These are phyloP conservation scores for Camellia oleifera DNA, from an alignment of 179 eudicot species.

Conservation along the genomic window DNA sequence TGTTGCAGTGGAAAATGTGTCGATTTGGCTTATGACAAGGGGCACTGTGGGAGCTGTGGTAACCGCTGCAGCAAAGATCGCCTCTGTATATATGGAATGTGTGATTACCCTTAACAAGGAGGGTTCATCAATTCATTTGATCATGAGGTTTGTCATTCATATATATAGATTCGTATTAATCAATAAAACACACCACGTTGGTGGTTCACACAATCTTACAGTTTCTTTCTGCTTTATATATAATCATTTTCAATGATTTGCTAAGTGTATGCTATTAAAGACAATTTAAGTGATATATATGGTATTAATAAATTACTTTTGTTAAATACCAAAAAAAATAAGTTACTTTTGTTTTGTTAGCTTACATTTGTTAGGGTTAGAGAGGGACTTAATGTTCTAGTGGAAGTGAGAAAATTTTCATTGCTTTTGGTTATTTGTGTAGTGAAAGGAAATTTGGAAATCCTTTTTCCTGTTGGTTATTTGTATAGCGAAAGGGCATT, in stretches of 20 bases:
- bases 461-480: background rate
- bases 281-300: background rate
- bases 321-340: background rate
- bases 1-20: constrained; percentile 40
- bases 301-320: background rate
- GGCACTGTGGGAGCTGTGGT: constrained; percentile 35
- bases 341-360: background rate
- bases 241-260: background rate
- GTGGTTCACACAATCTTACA: background rate
- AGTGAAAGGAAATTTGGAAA: background rate
- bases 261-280: background rate
- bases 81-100: background rate
- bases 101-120: constrained; percentile 6
- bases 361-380: constrained; percentile 1
- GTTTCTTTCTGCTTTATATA: background rate
- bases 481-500: background rate
- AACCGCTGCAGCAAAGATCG: constrained; percentile 8
- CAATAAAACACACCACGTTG: constrained; percentile 12
- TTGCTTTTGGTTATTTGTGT: background rate
- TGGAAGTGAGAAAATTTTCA: background rate
- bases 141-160: constrained; percentile 10
- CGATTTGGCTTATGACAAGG: constrained; percentile 24
- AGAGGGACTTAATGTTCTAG: background rate
- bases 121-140: background rate
- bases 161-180: background rate